Evolutionary conservation across 257 asterid genomes (phyloP).

Genomic region (Fraxinus americana): DNA sequence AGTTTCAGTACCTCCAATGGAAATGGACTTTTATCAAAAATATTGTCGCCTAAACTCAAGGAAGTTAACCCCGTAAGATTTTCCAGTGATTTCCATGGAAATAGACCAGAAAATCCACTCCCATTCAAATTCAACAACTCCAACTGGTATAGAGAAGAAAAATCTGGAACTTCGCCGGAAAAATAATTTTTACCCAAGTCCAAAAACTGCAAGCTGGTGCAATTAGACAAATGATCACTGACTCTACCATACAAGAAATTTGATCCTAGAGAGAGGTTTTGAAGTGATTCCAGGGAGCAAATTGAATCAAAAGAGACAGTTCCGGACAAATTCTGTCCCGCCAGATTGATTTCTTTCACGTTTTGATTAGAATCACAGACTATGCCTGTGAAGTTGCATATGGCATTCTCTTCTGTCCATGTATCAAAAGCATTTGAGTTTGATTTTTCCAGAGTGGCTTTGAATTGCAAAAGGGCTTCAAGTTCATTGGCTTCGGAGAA

Average conservation of each 20-base stretch:
- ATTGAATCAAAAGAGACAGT: slow-evolving; percentile 41
- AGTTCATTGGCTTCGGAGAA: slow-evolving; percentile 27
- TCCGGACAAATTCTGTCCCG: slow-evolving; percentile 32
- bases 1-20: slow-evolving; percentile 40
- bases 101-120: slow-evolving; percentile 41
- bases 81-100: slow-evolving; percentile 47
- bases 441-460: slow-evolving; percentile 30
- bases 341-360: slow-evolving; percentile 47
- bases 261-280: slow-evolving; percentile 37
- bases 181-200: slow-evolving; percentile 42
- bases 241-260: slow-evolving; percentile 37
- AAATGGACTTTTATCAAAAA: slow-evolving; percentile 34
- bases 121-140: slow-evolving; percentile 32
- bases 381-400: slow-evolving; percentile 44
- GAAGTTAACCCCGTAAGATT: slow-evolving; percentile 37
- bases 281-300: slow-evolving; percentile 37
- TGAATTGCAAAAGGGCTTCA: slow-evolving; percentile 34
- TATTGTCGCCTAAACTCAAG: slow-evolving; percentile 47
- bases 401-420: slow-evolving; percentile 25
- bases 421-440: slow-evolving; percentile 30
- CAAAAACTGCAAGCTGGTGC: slow-evolving; percentile 38
- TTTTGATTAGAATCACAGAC: slow-evolving; percentile 30
- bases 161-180: slow-evolving; percentile 37
- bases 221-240: slow-evolving; percentile 31
- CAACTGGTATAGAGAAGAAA: slow-evolving; percentile 35